Evolutionary conservation across 2,329 filamentous ascomycete genomes (phyloP).

Genomic region (Zasmidium angulare): DNA sequence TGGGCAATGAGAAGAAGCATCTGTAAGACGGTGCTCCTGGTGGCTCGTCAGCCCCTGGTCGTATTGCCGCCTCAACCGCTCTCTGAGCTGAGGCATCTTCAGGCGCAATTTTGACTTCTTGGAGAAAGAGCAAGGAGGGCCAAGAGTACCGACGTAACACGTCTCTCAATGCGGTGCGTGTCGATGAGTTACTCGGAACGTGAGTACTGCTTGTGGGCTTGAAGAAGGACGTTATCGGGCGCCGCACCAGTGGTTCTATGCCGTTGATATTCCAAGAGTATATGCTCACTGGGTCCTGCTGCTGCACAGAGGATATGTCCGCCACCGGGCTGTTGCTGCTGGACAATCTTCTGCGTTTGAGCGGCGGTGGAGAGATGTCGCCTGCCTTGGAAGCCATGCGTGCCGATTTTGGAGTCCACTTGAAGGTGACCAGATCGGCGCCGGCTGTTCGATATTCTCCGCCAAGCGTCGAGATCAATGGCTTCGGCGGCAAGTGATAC

Average conservation of each 20-base stretch:
- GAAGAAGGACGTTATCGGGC: slow-evolving; percentile 44
- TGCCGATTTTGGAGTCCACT: too few species aligned
- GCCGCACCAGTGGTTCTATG: slow-evolving; percentile 44
- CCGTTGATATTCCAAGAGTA: slow-evolving; percentile 54
- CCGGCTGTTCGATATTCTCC: too few species aligned
- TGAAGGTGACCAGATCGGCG: too few species aligned
- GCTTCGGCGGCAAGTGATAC: too few species aligned
- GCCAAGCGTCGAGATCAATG: too few species aligned
- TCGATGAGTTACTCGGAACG: neutral
- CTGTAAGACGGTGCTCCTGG: slow-evolving; percentile 41
- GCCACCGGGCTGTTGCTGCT: neutral
- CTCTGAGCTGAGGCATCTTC: slow-evolving; percentile 41
- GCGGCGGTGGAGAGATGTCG: slow-evolving; percentile 33
- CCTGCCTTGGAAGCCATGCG: neutral
- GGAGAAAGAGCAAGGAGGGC: slow-evolving; percentile 48
- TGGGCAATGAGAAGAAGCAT: slow-evolving; percentile 49
- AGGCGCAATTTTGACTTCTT: slow-evolving; percentile 51
- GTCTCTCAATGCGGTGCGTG: slow-evolving; percentile 31
- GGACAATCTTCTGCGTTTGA: slow-evolving; percentile 28
- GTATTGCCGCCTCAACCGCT: slow-evolving; percentile 41
- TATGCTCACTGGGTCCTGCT: slow-evolving; percentile 33
- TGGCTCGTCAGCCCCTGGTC: slow-evolving; percentile 19
- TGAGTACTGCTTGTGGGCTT: neutral
- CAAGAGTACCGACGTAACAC: slow-evolving; percentile 48
- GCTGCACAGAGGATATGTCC: neutral